A percentile compares a stretch with the other conserved stretches of the same genome.
phyloP scores from a whole-genome alignment of 75 land plant genomes.

The Pinus albicaulis region DNA sequence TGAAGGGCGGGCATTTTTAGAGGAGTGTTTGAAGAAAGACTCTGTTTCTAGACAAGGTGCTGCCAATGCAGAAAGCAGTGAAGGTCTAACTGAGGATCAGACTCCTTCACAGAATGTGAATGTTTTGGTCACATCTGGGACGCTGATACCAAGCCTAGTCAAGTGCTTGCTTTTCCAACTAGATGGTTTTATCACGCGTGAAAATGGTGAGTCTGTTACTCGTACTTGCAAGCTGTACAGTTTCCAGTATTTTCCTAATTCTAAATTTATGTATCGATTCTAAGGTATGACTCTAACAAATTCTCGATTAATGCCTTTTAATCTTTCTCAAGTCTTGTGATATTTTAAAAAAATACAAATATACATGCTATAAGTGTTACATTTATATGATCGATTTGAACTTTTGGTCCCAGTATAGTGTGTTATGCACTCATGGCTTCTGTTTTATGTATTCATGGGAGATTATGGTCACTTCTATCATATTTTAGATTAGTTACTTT shows the following conservation, averaged over 20 bases:
- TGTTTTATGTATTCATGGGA: background rate
- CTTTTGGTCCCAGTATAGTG: background rate
- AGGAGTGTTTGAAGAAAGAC: slow-evolving; percentile 25
- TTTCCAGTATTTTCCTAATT: background rate
- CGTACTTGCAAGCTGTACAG: background rate
- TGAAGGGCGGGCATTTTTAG: slow-evolving; percentile 56
- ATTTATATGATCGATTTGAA: background rate
- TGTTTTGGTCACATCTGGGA: slow-evolving; percentile 84
- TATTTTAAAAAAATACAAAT: background rate
- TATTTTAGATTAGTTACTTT: too few species aligned
- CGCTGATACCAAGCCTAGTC: slow-evolving; percentile 81
- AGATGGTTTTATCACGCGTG: slow-evolving; percentile 48
- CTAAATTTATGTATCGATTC: background rate
- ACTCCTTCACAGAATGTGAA: slow-evolving; percentile 34
- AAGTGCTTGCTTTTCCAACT: slow-evolving; percentile 79
- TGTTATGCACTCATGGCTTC: background rate
- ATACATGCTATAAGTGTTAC: background rate
- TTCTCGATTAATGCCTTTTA: background rate
- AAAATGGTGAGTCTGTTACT: slow-evolving; percentile 49
- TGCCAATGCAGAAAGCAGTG: background rate
- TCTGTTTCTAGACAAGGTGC: background rate
- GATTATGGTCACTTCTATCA: background rate
- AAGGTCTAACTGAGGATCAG: slow-evolving; percentile 10
- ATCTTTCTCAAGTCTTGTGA: background rate
- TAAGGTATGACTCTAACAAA: background rate